phyloP scores from a whole-genome alignment of 2,329 filamentous ascomycete genomes.

The Stagonosporopsis chrysanthemi region DNA sequence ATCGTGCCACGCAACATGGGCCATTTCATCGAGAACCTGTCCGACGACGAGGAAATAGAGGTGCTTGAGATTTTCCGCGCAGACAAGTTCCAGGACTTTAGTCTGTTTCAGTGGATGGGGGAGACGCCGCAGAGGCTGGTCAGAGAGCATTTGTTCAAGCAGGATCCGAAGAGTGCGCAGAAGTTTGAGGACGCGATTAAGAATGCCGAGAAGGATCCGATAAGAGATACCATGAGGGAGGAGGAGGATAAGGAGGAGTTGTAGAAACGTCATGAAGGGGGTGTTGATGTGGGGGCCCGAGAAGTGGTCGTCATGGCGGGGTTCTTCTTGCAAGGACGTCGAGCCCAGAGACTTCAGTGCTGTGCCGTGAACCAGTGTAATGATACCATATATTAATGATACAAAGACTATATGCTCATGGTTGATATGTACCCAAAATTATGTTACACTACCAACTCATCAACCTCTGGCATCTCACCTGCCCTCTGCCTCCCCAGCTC shows the following conservation, averaged over 20 bases:
- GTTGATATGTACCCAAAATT: background rate
- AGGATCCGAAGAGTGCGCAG: slow-evolving; percentile 66
- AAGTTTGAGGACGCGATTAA: slow-evolving; percentile 71
- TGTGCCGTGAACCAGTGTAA: background rate
- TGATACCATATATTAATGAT: background rate
- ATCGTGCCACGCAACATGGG: slow-evolving; percentile 80
- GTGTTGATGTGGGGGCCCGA: background rate
- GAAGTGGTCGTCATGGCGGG: slow-evolving; percentile 16
- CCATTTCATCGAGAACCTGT: slow-evolving; percentile 82
- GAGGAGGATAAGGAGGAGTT: slow-evolving; percentile 35
- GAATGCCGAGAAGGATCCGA: slow-evolving; percentile 63
- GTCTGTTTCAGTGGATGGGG: slow-evolving; percentile 77
- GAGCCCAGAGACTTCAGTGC: slow-evolving; percentile 12
- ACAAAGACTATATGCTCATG: background rate
- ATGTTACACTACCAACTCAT: slow-evolving; percentile 35
- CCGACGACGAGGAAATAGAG: slow-evolving; percentile 75
- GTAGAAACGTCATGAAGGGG: slow-evolving; percentile 1
- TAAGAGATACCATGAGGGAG: slow-evolving; percentile 44
- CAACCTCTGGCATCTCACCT: slow-evolving; percentile 22
- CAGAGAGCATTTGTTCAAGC: slow-evolving; percentile 70
- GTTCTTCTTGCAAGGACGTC: slow-evolving; percentile 16
- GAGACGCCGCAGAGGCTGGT: slow-evolving; percentile 73
- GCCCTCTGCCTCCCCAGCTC: slow-evolving; percentile 58
- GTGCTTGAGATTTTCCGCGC: slow-evolving; percentile 79
- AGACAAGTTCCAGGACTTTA: slow-evolving; percentile 75